Evolutionary conservation across 305 asterid species (phyloP).

Genomic region (Rubia balearica): DNA sequence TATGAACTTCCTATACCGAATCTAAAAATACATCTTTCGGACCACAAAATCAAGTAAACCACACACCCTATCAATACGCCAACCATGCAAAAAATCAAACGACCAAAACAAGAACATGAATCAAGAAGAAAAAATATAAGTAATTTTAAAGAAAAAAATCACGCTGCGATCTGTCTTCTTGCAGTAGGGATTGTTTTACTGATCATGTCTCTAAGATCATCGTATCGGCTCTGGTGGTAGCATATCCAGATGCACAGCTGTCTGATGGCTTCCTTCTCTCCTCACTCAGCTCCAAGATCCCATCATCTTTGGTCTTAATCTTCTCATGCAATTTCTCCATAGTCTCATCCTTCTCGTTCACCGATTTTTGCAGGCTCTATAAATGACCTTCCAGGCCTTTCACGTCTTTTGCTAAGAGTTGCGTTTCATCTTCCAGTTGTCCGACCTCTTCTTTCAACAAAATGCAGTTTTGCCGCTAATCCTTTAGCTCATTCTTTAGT

Average conservation of each 20-base stretch:
- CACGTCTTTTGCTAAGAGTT: slow-evolving; percentile 25
- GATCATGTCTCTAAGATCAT: slow-evolving; percentile 52
- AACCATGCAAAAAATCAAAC: too few species aligned
- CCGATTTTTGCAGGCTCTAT: slow-evolving; percentile 33
- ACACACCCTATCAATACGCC: too few species aligned
- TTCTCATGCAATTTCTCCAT: slow-evolving; percentile 21
- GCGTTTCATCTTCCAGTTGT: slow-evolving; percentile 37
- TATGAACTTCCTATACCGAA: too few species aligned
- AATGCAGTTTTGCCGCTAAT: slow-evolving; percentile 32
- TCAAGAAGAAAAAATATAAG: neutral
- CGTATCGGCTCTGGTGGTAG: slow-evolving; percentile 62
- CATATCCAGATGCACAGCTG: slow-evolving; percentile 70
- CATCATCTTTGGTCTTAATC: slow-evolving; percentile 39
- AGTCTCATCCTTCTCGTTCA: slow-evolving; percentile 29
- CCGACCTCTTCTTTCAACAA: slow-evolving; percentile 30
- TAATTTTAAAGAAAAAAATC: slow-evolving; percentile 6
- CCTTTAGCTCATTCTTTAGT: slow-evolving; percentile 40
- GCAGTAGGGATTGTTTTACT: slow-evolving; percentile 36
- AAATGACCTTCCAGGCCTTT: slow-evolving; percentile 42
- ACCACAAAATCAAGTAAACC: too few species aligned
- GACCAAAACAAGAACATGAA: neutral
- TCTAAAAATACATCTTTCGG: too few species aligned
- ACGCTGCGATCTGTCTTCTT: slow-evolving; percentile 44
- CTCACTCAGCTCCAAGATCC: slow-evolving; percentile 35
- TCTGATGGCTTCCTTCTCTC: slow-evolving; percentile 78